A percentile compares a stretch with the other conserved stretches of the same genome.
These are phyloP conservation scores for Fusarium verrucosum DNA, from an alignment of 2,329 filamentous ascomycete genomes.

Conservation along the genomic window DNA sequence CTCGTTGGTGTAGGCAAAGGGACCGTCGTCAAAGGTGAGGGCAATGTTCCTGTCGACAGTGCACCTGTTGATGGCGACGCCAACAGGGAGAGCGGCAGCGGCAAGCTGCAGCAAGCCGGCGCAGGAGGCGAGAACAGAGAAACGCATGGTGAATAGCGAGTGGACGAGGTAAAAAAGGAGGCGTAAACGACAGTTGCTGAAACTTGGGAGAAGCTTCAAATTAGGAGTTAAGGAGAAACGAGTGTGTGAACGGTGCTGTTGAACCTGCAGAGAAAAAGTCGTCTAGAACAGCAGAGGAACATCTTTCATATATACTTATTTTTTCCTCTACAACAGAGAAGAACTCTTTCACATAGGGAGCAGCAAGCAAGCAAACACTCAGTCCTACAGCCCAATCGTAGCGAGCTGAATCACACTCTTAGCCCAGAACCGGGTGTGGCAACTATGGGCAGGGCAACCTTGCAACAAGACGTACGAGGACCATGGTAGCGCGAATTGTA, in stretches of 20 bases:
- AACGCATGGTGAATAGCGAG: constrained; percentile 8
- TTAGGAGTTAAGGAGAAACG: constrained; percentile 10
- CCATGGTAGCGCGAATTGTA: neutral
- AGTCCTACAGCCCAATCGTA: neutral
- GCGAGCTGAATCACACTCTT: neutral
- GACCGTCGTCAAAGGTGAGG: constrained; percentile 27
- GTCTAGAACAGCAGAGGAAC: constrained; percentile 3
- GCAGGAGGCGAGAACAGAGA: constrained; percentile 21
- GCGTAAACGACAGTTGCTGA: constrained; percentile 15
- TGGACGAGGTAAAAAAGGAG: neutral
- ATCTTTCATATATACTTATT: constrained; percentile 24
- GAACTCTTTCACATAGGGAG: neutral
- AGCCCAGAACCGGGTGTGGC: neutral
- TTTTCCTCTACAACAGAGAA: neutral
- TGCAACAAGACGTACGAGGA: constrained; percentile 8
- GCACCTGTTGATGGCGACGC: constrained; percentile 18
- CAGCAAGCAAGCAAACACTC: no score
- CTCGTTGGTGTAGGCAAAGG: constrained; percentile 24
- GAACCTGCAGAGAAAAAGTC: neutral
- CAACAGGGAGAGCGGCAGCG: constrained; percentile 16
- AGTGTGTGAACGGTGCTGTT: constrained; percentile 17
- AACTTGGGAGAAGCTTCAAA: constrained; percentile 20
- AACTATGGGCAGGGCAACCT: constrained; percentile 4
- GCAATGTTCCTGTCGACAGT: constrained; percentile 27
- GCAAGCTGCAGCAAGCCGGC: constrained; percentile 23